Base-by-base conservation (phyloP, 352 stramenopile genomes). In the Globisporangium emineosum region DNA sequence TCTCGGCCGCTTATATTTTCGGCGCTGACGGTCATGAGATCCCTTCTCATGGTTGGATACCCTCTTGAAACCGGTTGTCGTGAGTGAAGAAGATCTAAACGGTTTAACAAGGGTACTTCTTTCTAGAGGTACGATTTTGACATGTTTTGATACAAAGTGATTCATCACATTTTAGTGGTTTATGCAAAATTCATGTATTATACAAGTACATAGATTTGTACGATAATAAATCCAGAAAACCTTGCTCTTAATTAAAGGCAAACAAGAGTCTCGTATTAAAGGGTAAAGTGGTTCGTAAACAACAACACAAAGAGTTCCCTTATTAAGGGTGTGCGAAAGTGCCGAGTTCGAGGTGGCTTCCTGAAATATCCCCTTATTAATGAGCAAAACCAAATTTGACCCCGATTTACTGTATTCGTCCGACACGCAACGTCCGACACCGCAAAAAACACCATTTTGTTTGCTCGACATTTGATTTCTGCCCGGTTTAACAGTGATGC, bases 1-100 rank as follows among this genome's bases (percentile, higher is more conserved):
- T 55, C 50, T 6, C 45, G 25, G 27, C 50, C 27, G 15, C 25
- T 23, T 56, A 56, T 56, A 56, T 56, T 37, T 56, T 56, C 25
- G 15, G 12, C 50, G 50, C 32, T 56, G 50, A 37, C 50, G 50
- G 50, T 25, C 25, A 15, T 21, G 25, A 35, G 25, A 23, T 56
- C 23, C 12, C 10, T 47, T 54, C 47, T 30, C 47, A 17, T 3
- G 47, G 2, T 32, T 29, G 45, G 47, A 54, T 19, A 54, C 15
- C 40, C 40, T 47, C n/a, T 23, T 3, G 15, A 47, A 47, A 47
- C 17, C 40, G 40, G 2, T 45, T 4, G 3, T 21, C 40, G 17
- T n/a, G 3, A 8, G 17, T 8, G 1, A 21, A n/a, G 6, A 15
- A 45, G 15, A 45, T 21, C 7, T 1, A n/a, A 21, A 10, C 40